Conservation (phyloP, 2,329 filamentous ascomycete species). For the Trichoderma cornu-damae region DNA sequence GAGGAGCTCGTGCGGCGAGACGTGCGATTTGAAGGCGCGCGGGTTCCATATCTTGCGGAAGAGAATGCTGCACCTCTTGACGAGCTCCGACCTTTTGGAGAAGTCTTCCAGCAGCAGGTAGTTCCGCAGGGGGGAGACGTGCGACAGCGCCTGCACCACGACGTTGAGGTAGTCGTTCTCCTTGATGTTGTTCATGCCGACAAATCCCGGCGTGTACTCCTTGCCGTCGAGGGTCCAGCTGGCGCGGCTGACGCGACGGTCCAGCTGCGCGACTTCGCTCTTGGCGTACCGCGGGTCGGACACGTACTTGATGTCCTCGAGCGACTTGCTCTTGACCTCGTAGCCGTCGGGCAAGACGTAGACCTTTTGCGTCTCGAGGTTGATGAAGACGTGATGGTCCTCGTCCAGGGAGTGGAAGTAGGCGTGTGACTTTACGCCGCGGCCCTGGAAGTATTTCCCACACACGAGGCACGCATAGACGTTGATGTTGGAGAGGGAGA, state of each 20-base stretch:
- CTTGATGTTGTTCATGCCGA: conserved; percentile 99
- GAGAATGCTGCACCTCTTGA: conserved; percentile 80
- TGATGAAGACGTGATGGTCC: conserved; percentile 96
- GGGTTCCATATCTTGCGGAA: conserved; percentile 98
- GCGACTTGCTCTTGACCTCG: conserved; percentile 87
- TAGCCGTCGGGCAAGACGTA: conserved; percentile 95
- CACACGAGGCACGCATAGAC: conserved; percentile 97
- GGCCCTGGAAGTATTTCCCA: conserved; percentile 94
- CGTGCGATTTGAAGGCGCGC: conserved; percentile 90
- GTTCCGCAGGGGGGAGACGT: conserved; percentile 84
- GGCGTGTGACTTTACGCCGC: conserved; percentile 88
- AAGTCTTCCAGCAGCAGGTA: conserved; percentile 87
- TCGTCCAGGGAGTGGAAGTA: conserved; percentile 97
- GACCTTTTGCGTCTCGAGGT: conserved; percentile 87
- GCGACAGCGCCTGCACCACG: conserved; percentile 82
- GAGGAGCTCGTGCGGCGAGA: conserved; percentile 93
- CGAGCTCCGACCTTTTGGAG: conserved; percentile 66
- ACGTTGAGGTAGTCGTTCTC: conserved; percentile 99
- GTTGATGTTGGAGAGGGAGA: conserved; percentile 96
- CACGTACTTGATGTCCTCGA: conserved; percentile 98
- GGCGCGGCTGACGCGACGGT: conserved; percentile 53
- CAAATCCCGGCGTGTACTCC: conserved; percentile 87
- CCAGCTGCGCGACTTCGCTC: conserved; percentile 73
- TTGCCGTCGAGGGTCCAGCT: conserved; percentile 76
- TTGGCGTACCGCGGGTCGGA: conserved; percentile 83